Conservation (phyloP, 768 basidiomycete genomes). For the Ephemerocybe angulata region DNA sequence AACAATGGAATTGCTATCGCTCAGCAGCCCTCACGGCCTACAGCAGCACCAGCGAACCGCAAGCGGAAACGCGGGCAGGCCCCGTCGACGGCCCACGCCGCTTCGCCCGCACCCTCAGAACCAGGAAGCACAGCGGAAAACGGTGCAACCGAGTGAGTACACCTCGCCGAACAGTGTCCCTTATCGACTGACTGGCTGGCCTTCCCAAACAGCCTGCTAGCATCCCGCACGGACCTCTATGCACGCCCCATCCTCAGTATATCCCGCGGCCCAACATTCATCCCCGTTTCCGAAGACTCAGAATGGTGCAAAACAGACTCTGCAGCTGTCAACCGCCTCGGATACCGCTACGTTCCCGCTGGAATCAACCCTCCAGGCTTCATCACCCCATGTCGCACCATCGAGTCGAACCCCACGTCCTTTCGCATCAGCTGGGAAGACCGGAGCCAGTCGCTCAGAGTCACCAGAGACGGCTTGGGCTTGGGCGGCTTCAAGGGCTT, state of each 20-base stretch:
- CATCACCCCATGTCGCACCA: conserved; percentile 66
- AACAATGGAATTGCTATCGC: background rate
- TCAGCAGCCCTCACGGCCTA: background rate
- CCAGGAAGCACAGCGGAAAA: conserved; percentile 31
- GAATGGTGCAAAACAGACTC: conserved; percentile 67
- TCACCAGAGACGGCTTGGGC: conserved; percentile 73
- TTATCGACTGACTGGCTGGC: conserved; percentile 7
- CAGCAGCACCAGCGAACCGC: conserved; percentile 28
- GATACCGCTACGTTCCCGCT: conserved; percentile 77
- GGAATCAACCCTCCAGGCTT: conserved; percentile 63
- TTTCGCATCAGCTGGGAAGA: conserved; percentile 90
- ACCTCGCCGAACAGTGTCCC: conserved; percentile 1
- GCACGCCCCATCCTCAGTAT: conserved; percentile 68
- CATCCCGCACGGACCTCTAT: conserved; percentile 65
- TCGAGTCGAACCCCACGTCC: conserved; percentile 68
- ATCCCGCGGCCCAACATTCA: conserved; percentile 70
- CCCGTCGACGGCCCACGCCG: conserved; percentile 23
- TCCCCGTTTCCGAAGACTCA: conserved; percentile 52
- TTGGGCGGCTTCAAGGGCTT: conserved; percentile 86
- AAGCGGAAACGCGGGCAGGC: conserved; percentile 57
- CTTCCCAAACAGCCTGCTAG: conserved; percentile 42
- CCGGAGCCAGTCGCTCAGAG: conserved; percentile 73
- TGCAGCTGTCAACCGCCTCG: conserved; percentile 68
- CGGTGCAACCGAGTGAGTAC: conserved; percentile 19
- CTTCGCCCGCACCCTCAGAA: conserved; percentile 63